These are phyloP conservation scores for Lathyrus oleraceus DNA, from an alignment of 306 rosid genomes.

Conservation along the genomic window DNA sequence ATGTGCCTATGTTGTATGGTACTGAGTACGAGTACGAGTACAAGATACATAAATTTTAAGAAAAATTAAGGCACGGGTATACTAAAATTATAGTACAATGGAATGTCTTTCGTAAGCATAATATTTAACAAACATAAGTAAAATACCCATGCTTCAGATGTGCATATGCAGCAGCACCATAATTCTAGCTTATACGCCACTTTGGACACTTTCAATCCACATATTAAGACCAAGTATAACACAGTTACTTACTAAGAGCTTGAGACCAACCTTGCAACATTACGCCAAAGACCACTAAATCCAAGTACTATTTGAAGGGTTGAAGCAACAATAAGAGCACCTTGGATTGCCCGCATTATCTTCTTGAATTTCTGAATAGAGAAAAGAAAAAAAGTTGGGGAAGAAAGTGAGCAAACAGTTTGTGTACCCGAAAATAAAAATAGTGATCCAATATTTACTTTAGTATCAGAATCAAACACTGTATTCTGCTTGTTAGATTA, in stretches of 20 bases:
- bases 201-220: constrained; percentile 25
- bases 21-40: no score
- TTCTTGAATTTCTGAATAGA: constrained; percentile 75
- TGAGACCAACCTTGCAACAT: constrained; percentile 84
- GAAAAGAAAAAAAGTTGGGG: constrained; percentile 24
- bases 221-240: background rate
- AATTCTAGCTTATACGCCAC: constrained; percentile 8
- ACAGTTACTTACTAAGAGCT: constrained; percentile 28
- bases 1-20: background rate
- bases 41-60: no score
- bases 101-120: no score
- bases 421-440: constrained; percentile 12
- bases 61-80: no score
- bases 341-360: constrained; percentile 97
- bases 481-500: constrained; percentile 16
- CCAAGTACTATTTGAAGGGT: constrained; percentile 98
- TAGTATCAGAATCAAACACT: constrained; percentile 28
- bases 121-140: no score
- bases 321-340: constrained; percentile 92
- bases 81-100: no score
- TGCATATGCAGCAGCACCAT: background rate
- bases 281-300: constrained; percentile 99
- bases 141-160: no score
- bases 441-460: constrained; percentile 14
- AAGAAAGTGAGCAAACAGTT: constrained; percentile 35